Evolutionary conservation across 2,329 filamentous ascomycete species (phyloP), one percentile per base, ranked within the genome.

Genomic region (Fusarium sp.): DNA sequence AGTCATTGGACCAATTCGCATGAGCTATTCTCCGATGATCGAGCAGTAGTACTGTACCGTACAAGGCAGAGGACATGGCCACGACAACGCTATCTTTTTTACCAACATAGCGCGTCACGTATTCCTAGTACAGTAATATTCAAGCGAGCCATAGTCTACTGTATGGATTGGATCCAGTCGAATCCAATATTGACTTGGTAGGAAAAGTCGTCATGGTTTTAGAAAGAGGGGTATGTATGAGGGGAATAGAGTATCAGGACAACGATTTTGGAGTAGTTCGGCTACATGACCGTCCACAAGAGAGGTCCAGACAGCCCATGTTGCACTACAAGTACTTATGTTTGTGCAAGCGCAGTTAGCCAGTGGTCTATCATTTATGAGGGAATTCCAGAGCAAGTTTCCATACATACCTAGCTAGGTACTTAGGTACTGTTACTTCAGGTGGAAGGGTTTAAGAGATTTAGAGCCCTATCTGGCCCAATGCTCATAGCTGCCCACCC

Each of bases 21-120:
- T 59, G 66, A 58, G 66, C 52, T 63, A 56, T 63, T 69, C 56
- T 69, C 51, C 61, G 66, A 69, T 66, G 66, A 68, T 67, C 59
- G 66, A 54, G 54, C 40, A 55, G 48, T 36, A 23, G 13, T 14
- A 25, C 25, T 40, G 47, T 56, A 37, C 36, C 45, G 33, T n/a
- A 25, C 14, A 51, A 18, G 23, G 48, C 17, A 61, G 41, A 41
- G 31, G 18, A 17, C 23, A 57, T 47, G 47, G 25, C 33, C 41
- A 39, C 17, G 18, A 35, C 47, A 40, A 25, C 23, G 48, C 35
- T 43, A 54, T 51, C 43, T 55, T 18, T 18, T 25, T 33, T 51
- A 48, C 25, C 37, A 45, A 47, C 29, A 50, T 57, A 51, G 50
- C 43, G 39, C 33, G 27, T 58, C 9, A 15, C 36, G 21, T 20